These are phyloP conservation scores for Diaporthe amygdali DNA, from an alignment of 2,329 filamentous ascomycete genomes.

Conservation along the genomic window DNA sequence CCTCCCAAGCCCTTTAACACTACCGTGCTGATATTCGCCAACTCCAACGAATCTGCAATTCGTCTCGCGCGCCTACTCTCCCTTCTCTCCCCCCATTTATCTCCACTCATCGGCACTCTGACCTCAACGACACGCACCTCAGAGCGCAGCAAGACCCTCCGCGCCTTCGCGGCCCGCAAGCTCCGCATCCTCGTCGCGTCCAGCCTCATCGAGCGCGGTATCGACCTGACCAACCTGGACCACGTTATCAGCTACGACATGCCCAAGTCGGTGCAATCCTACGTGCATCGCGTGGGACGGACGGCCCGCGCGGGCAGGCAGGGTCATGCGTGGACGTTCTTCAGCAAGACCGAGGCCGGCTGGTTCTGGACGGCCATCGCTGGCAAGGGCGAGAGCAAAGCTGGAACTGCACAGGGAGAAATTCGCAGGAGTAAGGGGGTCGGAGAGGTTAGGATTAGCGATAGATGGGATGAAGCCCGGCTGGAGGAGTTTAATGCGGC, in stretches of 20 bases:
- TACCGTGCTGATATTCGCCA: constrained; percentile 81
- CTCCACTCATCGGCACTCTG: constrained; percentile 68
- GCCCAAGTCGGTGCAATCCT: constrained; percentile 78
- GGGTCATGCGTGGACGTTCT: constrained; percentile 85
- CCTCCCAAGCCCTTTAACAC: constrained; percentile 36
- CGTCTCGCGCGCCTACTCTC: constrained; percentile 81
- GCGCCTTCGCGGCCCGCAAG: constrained; percentile 66
- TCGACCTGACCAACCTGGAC: constrained; percentile 79
- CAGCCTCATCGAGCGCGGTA: constrained; percentile 89
- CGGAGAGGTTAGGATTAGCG: constrained; percentile 50
- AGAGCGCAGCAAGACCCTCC: constrained; percentile 69
- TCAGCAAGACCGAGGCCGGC: constrained; percentile 79
- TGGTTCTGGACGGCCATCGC: constrained; percentile 93
- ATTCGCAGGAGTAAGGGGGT: constrained; percentile 51
- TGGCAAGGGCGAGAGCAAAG: constrained; percentile 46
- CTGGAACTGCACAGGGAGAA: constrained; percentile 40
- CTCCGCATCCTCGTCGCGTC: constrained; percentile 84
- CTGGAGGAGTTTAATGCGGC: constrained; percentile 59
- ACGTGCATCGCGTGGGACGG: constrained; percentile 90
- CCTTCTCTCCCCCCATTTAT: constrained; percentile 66
- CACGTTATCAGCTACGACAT: constrained; percentile 96
- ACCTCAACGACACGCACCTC: constrained; percentile 80
- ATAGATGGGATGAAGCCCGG: constrained; percentile 52
- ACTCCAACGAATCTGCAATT: constrained; percentile 86
- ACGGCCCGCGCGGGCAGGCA: constrained; percentile 81